These are phyloP conservation scores for Apiospora kogelbergensis DNA, from an alignment of 2,329 filamentous ascomycete genomes.

Conservation along the genomic window DNA sequence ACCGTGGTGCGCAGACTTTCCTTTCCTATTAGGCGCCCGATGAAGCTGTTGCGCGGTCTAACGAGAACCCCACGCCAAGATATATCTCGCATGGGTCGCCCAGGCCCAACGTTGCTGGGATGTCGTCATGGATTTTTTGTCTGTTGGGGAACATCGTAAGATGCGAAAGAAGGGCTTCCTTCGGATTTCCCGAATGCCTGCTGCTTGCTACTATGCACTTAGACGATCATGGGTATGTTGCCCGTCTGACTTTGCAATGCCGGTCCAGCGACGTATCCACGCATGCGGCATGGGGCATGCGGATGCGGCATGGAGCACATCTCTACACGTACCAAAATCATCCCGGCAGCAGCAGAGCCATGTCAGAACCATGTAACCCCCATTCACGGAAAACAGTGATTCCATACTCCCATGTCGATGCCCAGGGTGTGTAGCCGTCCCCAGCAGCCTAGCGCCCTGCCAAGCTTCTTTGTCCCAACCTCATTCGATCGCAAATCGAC, in stretches of 20 bases:
- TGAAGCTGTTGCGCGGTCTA: neutral
- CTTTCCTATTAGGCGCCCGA: too few relatives aligned
- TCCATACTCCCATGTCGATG: conserved; percentile 1
- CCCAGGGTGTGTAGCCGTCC: neutral
- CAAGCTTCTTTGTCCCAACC: neutral
- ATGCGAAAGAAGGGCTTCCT: neutral
- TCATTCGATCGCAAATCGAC: neutral
- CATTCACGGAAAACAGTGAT: neutral
- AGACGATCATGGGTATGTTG: neutral
- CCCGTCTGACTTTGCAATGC: neutral
- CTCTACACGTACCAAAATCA: neutral
- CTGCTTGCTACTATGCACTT: too few relatives aligned
- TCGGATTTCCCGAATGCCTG: neutral
- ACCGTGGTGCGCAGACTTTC: neutral
- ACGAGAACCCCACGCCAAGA: neutral
- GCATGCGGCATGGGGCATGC: neutral
- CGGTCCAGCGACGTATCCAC: neutral
- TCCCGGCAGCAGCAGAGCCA: neutral
- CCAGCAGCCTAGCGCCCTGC: neutral
- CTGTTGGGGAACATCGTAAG: neutral
- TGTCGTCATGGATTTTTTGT: neutral
- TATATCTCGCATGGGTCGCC: neutral
- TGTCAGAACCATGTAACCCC: neutral
- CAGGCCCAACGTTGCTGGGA: neutral
- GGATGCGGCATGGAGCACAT: neutral